phyloP scores from a whole-genome alignment of 495 filamentous ascomycete species.

The Xylona heveae region DNA sequence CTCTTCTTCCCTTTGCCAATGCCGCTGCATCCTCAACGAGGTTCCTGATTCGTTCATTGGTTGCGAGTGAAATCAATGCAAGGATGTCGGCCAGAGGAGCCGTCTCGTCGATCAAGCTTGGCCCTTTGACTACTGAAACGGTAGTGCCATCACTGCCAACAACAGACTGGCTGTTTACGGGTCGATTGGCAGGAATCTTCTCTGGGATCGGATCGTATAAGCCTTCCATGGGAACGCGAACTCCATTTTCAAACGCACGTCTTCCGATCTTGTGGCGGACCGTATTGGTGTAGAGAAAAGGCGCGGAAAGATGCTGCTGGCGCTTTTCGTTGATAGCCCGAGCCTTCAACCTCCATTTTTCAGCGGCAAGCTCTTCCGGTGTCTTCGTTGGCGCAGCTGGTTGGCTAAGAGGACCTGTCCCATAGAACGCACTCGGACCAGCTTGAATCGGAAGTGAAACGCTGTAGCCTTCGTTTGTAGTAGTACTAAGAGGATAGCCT shows the following conservation, averaged over 20 bases:
- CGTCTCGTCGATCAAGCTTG: slow-evolving; percentile 43
- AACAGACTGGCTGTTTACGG: slow-evolving; percentile 14
- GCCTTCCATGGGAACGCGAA: slow-evolving; percentile 40
- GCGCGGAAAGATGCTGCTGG: slow-evolving; percentile 13
- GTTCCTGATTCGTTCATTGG: slow-evolving; percentile 45
- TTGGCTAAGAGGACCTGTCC: slow-evolving; percentile 35
- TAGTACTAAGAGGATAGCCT: slow-evolving; percentile 16
- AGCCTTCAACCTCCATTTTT: slow-evolving; percentile 25
- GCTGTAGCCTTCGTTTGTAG: slow-evolving; percentile 23
- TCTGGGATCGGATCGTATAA: slow-evolving; percentile 30
- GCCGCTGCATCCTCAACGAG: slow-evolving; percentile 49
- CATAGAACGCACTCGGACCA: slow-evolving; percentile 28
- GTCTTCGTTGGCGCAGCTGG: slow-evolving; percentile 18
- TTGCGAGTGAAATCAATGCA: slow-evolving; percentile 50
- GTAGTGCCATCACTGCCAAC: slow-evolving; percentile 23
- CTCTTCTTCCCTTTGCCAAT: slow-evolving; percentile 40
- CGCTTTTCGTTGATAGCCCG: slow-evolving; percentile 24
- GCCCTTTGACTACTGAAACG: slow-evolving; percentile 26
- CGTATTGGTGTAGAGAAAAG: slow-evolving; percentile 27
- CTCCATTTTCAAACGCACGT: slow-evolving; percentile 28
- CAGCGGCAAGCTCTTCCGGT: slow-evolving; percentile 23
- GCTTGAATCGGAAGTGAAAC: slow-evolving; percentile 27
- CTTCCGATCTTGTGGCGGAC: slow-evolving; percentile 23
- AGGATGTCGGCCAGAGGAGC: slow-evolving; percentile 51
- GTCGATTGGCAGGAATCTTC: slow-evolving; percentile 9